Conservation (phyloP, 208 protist genomes). For the Wallacemonas collosoma region DNA sequence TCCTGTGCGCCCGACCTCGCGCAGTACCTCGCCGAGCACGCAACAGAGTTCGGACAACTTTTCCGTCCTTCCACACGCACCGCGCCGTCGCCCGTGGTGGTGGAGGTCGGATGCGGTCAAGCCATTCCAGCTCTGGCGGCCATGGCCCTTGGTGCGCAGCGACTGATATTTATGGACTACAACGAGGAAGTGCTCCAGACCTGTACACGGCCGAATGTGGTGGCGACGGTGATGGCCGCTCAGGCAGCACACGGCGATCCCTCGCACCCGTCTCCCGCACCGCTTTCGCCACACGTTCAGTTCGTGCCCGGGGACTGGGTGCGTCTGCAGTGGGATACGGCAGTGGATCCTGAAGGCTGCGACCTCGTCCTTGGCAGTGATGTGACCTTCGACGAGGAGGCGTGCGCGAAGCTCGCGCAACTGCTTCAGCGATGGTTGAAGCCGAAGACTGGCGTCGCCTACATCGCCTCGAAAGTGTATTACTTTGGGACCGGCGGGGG, state of each 20-base stretch:
- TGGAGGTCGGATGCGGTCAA: conserved; percentile 86
- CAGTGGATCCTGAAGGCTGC: conserved; percentile 17
- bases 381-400: conserved; percentile 85
- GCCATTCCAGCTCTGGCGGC: conserved; percentile 67
- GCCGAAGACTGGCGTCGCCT: conserved; percentile 40
- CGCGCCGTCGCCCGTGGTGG: conserved; percentile 30
- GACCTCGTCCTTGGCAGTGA: conserved; percentile 80
- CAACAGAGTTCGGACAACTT: conserved; percentile 28
- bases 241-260: neutral
- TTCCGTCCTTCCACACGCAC: neutral
- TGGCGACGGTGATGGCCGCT: conserved; percentile 39
- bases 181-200: conserved; percentile 80
- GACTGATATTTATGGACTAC: conserved; percentile 83
- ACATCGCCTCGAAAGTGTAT: conserved; percentile 88
- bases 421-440: conserved; percentile 68
- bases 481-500: conserved; percentile 92
- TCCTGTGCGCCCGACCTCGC: conserved; percentile 76
- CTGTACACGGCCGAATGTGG: conserved; percentile 83
- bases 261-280: neutral
- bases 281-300: conserved; percentile 31
- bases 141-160: conserved; percentile 55
- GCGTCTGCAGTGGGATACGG: conserved; percentile 38
- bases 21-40: conserved; percentile 56
- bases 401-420: conserved; percentile 69
- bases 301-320: conserved; percentile 83